Evolutionary conservation across 2,329 filamentous ascomycete species (phyloP).

Genomic region (Dactylellina haptotyla): DNA sequence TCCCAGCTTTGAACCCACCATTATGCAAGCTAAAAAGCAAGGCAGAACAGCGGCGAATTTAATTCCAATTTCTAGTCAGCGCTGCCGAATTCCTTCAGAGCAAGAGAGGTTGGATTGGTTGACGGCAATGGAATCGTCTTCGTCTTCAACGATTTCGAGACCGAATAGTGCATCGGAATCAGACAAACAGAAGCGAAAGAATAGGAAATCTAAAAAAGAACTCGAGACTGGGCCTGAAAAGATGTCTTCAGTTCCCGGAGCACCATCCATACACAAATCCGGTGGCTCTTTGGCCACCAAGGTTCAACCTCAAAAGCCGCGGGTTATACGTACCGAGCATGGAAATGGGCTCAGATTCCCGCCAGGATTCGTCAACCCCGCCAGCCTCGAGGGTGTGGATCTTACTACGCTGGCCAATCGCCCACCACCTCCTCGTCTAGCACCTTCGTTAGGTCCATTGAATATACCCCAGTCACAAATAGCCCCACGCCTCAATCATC

Average conservation of each 20-base stretch:
- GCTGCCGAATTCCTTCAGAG: slow-evolving; percentile 18
- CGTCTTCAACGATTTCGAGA: slow-evolving; percentile 10
- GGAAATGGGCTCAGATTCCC: no score
- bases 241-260: no score
- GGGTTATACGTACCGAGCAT: no score
- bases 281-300: no score
- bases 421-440: no score
- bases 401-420: no score
- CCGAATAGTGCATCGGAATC: neutral
- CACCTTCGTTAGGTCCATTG: no score
- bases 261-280: no score
- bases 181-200: neutral
- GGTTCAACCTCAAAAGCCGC: no score
- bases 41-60: neutral
- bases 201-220: neutral
- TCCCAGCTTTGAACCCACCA: slow-evolving; percentile 14
- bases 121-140: slow-evolving; percentile 2
- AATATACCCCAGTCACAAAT: neutral
- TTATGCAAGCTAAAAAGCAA: neutral
- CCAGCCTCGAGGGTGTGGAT: no score
- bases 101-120: slow-evolving; percentile 23
- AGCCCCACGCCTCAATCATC: neutral
- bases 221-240: no score
- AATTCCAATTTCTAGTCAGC: neutral
- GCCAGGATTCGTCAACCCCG: no score